These are phyloP conservation scores for Linum usitatissimum DNA, from an alignment of 345 rosid genomes.

Conservation along the genomic window DNA sequence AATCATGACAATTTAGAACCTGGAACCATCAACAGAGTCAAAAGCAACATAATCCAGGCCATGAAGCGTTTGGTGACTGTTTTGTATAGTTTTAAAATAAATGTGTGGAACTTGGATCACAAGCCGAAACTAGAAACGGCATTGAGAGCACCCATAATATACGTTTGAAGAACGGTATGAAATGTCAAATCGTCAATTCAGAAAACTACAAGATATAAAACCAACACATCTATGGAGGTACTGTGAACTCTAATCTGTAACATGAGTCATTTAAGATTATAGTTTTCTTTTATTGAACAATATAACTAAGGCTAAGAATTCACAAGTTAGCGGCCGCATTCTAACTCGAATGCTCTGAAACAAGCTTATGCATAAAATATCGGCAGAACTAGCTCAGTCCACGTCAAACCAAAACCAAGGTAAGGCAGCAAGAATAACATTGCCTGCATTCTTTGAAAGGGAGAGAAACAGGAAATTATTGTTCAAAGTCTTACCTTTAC, in stretches of 20 bases:
- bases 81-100: too few relatives aligned
- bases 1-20: slow-evolving; percentile 97
- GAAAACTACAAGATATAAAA: background rate
- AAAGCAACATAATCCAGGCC: background rate
- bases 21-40: slow-evolving; percentile 24
- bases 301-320: too few relatives aligned
- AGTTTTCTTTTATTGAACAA: background rate
- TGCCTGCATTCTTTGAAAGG: background rate
- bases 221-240: background rate
- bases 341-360: too few relatives aligned
- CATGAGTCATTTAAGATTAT: background rate
- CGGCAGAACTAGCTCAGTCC: background rate
- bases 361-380: too few relatives aligned
- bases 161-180: background rate
- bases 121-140: too few relatives aligned
- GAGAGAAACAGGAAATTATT: background rate
- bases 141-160: too few relatives aligned
- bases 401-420: background rate
- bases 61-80: too few relatives aligned
- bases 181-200: background rate
- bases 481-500: slow-evolving; percentile 53
- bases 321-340: too few relatives aligned
- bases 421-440: background rate
- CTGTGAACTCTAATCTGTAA: background rate
- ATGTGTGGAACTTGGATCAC: too few relatives aligned